phyloP scores from a whole-genome alignment of 129 eudicot genomes.

The Escallonia rubra region DNA sequence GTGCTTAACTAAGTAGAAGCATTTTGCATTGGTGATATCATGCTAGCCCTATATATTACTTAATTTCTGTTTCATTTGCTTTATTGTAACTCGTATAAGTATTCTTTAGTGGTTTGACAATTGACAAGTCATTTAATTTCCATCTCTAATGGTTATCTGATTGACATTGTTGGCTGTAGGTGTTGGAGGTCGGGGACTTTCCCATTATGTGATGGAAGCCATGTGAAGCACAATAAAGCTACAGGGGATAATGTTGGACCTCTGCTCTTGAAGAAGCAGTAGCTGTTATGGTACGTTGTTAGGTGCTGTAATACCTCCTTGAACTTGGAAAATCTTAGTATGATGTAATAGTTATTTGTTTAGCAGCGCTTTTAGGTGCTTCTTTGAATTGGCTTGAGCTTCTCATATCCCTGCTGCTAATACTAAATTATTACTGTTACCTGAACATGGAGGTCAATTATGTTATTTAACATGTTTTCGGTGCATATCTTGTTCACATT shows the following conservation, averaged over 20 bases:
- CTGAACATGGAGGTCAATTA: too few species aligned
- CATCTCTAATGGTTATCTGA: neutral
- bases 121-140: neutral
- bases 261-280: constrained; percentile 71
- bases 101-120: neutral
- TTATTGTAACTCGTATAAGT: neutral
- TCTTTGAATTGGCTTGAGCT: too few species aligned
- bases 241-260: constrained; percentile 98
- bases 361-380: too few species aligned
- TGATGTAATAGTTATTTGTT: neutral
- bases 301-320: neutral
- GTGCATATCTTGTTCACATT: too few species aligned
- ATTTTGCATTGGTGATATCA: too few species aligned
- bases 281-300: constrained; percentile 18
- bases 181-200: constrained; percentile 98
- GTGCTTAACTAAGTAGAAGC: too few species aligned
- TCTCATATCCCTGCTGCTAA: too few species aligned
- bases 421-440: too few species aligned
- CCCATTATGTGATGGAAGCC: constrained; percentile 89
- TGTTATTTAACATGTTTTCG: too few species aligned
- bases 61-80: neutral
- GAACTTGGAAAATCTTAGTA: constrained; percentile 11
- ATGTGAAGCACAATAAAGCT: constrained; percentile 95
- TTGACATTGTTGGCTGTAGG: constrained; percentile 36
- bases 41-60: too few species aligned